A percentile compares a stretch with the other conserved stretches of the same genome.
phyloP scores from a whole-genome alignment of 2,329 filamentous ascomycete species.

The Coniochaeta sp. region DNA sequence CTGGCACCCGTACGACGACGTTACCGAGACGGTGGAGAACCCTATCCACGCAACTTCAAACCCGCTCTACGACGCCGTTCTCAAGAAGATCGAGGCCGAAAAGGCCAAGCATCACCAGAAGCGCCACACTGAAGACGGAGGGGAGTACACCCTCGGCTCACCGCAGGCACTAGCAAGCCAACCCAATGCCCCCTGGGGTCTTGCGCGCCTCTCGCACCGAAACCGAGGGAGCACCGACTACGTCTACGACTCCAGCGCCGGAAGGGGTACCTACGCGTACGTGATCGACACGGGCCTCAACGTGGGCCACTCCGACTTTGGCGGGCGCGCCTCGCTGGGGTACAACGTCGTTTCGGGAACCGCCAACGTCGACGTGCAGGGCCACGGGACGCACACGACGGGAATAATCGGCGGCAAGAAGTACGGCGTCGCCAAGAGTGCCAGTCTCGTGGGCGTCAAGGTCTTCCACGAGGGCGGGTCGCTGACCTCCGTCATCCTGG shows the following conservation, averaged over 20 bases:
- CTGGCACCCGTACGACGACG: constrained; percentile 7
- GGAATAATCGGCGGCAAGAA: constrained; percentile 21
- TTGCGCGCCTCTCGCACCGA: constrained; percentile 19
- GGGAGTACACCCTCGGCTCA: background rate
- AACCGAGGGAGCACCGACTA: constrained; percentile 12
- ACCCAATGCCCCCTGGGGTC: constrained; percentile 16
- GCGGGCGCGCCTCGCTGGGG: constrained; percentile 21
- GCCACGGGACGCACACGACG: constrained; percentile 27
- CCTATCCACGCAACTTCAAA: no score
- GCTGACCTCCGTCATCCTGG: constrained; percentile 10
- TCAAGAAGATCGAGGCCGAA: no score
- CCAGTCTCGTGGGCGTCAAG: constrained; percentile 23
- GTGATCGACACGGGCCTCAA: constrained; percentile 38
- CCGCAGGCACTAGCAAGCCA: constrained; percentile 3
- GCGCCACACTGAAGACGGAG: background rate
- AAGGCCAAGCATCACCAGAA: background rate
- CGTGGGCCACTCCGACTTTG: constrained; percentile 25
- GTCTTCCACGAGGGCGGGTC: constrained; percentile 14
- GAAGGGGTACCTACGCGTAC: constrained; percentile 27
- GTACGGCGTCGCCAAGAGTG: constrained; percentile 24
- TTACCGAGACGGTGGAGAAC: no score
- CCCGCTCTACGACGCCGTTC: background rate
- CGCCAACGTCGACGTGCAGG: constrained; percentile 15
- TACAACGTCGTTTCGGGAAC: constrained; percentile 16
- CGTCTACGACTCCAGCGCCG: constrained; percentile 17